phyloP scores from a whole-genome alignment of 306 rosid species.

The Pyrus pyrifolia region DNA sequence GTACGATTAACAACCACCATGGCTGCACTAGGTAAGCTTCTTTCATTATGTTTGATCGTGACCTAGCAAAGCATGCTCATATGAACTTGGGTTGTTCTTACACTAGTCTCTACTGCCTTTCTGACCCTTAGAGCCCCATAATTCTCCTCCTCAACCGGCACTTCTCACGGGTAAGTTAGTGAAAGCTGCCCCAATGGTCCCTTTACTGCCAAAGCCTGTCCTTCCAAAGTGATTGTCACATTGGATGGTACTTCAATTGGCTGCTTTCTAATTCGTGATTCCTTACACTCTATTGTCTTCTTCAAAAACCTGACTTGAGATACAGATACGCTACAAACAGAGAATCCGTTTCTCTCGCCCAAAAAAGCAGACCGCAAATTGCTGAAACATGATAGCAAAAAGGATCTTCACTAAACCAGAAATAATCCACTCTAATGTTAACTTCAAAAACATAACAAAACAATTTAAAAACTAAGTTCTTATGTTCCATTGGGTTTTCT shows the following conservation, averaged over 20 bases:
- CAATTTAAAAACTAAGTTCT: neutral
- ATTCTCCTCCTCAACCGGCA: slow-evolving; percentile 54
- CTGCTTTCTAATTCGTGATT: no score
- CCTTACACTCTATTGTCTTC: slow-evolving; percentile 39
- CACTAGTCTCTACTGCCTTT: slow-evolving; percentile 67
- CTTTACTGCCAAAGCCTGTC: slow-evolving; percentile 45
- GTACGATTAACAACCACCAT: no score
- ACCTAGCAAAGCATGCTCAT: no score
- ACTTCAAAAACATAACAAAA: no score
- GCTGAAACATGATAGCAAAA: slow-evolving; percentile 46
- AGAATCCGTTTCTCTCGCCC: slow-evolving; percentile 51
- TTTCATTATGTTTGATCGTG: no score
- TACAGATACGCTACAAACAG: slow-evolving; percentile 32
- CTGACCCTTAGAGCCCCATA: slow-evolving; percentile 46
- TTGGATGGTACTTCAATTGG: slow-evolving; percentile 43
- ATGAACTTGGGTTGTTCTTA: no score
- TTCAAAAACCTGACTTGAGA: slow-evolving; percentile 36
- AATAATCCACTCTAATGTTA: neutral
- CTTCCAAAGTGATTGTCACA: slow-evolving; percentile 54
- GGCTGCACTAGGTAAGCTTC: no score
- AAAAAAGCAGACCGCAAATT: slow-evolving; percentile 57
- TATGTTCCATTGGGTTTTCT: neutral
- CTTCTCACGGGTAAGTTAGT: slow-evolving; percentile 72
- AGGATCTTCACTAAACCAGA: slow-evolving; percentile 8
- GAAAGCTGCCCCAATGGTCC: slow-evolving; percentile 91